Base-by-base conservation (phyloP, 768 basidiomycete species). In the Collybiopsis luxurians region DNA sequence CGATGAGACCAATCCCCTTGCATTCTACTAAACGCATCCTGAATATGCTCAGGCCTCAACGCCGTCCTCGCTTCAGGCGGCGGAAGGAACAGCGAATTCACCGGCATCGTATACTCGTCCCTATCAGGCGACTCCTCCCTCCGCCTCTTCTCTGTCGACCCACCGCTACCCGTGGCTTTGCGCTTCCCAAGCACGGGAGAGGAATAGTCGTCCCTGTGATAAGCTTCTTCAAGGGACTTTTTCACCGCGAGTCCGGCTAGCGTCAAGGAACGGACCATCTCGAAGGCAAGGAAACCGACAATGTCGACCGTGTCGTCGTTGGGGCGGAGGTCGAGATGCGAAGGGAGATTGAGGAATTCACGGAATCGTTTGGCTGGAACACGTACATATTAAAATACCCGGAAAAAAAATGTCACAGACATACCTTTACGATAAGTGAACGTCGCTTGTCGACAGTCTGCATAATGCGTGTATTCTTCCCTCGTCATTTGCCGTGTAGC, bases 391-490 rank as follows among this genome's bases (percentile, higher is more conserved):
- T 46, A 19, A 2, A 24, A 23, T 40, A 26, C 46, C 34, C 28
- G n/a, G 31, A 38, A 15, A 2, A 43, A 43, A 43, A 39, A 5
- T 36, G 21, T 24, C 36, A 53, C n/a, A 24, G 38, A 70, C 74
- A 30, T 44, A 92, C 95, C 89, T 86, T 98, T 98, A 53, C 95
- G 86, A 69, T 95, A 97, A 0, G 95, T 97, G 70, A 98, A 98
- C 15, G 92, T 92, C 0, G 95, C 95, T 69, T 97, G 95, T 57
- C 95, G 83, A 73, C 95, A 97, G 68, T 96, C 94, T 2, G 95
- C 95, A 67, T 97, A 97, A 67, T 95, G 94, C 58, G 95, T 90
- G 69, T 98, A 98, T 65, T 98, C 93, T 68, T 98, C 95, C 63
- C 91, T 82, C 7, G 94, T 95, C 95, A 98, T 98, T 72, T 92